Base-by-base conservation (phyloP, 2,329 filamentous ascomycete genomes). In the Talaromyces verruculosus region DNA sequence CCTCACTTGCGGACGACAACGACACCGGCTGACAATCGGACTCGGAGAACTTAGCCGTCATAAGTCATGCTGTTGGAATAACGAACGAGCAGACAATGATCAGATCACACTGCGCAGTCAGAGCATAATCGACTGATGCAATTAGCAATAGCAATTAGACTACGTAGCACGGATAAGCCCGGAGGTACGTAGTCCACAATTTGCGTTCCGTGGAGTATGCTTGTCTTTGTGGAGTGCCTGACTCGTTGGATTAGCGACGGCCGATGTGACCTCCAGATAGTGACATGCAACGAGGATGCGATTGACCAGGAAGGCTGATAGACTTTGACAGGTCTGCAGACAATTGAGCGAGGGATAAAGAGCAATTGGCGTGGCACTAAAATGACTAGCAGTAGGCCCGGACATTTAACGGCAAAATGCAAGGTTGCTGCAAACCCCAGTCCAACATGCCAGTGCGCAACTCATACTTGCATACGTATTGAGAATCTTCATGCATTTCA, bases 21-120 rank as follows among this genome's bases (percentile, higher is more conserved):
- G 61, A 17, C 37, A 19, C 35, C 22, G 39, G 19, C 57, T 41
- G n/a, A 60, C 22, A 28, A 41, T 62, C 60, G 55, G 35, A 45
- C 33, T 60, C 61, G 33, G 59, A 41, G 28, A 19, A 15, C 62
- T 63, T 53, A 45, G 57, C 55, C 65, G 65, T 67, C 65, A 67
- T 67, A 57, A 49, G 39, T 30, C 61, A 67, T 67, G 35, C 57
- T 61, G 47, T 41, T 51, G 3, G 3, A 35, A 22, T 37, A 35
- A 22, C 30, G 28, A 55, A 33, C 33, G 35, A 57, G n/a, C 53
- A 57, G 53, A 22, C 53, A 7, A 10, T n/a, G 8, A 28, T 49
- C 45, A 25, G 45, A 5, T 49, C 28, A 33, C 30, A 33, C 30
- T 33, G 30, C 30, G 8, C 30, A 7, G 33, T 53, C 49, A 33